Evolutionary conservation across 345 rosid genomes (phyloP).

Genomic region (Raphanus sativus): DNA sequence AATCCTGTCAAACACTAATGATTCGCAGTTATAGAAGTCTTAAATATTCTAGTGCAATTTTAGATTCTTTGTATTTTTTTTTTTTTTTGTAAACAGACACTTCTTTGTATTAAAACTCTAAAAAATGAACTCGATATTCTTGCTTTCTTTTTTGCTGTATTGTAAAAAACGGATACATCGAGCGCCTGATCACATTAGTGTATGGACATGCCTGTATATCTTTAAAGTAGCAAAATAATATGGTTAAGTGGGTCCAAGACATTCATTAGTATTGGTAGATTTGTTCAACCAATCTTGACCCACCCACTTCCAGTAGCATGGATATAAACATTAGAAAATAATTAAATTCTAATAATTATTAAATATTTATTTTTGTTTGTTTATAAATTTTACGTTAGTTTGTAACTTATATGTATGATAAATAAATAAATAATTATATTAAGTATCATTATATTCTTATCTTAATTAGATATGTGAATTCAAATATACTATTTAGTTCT

Average conservation of each 20-base stretch:
- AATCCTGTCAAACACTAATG: not conserved
- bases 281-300: slow-evolving; percentile 33
- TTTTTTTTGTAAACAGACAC: too few species aligned
- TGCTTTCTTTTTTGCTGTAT: not conserved
- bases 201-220: not conserved
- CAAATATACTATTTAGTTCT: too few species aligned
- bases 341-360: too few species aligned
- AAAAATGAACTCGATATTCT: not conserved
- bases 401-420: too few species aligned
- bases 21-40: not conserved
- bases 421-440: too few species aligned
- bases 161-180: not conserved
- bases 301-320: not conserved
- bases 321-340: too few species aligned
- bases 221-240: not conserved
- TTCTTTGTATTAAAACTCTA: not conserved
- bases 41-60: not conserved
- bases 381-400: too few species aligned
- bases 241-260: slow-evolving; percentile 23
- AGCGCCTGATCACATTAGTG: not conserved
- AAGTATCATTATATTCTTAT: too few species aligned
- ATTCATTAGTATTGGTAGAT: slow-evolving; percentile 27
- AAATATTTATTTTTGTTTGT: too few species aligned
- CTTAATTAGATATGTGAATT: too few species aligned
- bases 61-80: not conserved